Evolutionary conservation across 345 rosid genomes (phyloP), one percentile per base, ranked within the genome.

Genomic region (Cardamine occulta): DNA sequence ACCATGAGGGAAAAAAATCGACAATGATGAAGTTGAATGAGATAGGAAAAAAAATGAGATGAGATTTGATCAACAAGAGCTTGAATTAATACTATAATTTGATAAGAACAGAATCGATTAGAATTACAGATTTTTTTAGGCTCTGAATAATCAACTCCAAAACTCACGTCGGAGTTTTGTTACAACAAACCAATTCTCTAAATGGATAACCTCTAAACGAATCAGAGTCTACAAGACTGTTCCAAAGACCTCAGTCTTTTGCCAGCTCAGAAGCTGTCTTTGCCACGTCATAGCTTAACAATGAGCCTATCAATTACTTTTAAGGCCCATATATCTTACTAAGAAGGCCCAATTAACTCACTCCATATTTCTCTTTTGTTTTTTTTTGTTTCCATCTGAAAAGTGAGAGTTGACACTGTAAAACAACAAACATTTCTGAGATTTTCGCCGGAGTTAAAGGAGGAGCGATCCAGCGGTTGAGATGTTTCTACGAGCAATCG

Each of bases 401-500:
- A 61, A 26, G 47, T 34, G 28, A 7, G 44, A 61, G 66, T 70
- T 76, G 75, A 63, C 60, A 34, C 67, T 66, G 40, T 51, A 3
- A 35, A 66, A 42, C 42, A 49, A 44, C 72, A 70, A 70, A 67
- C 24, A 26, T 35, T 40, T 69, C 71, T 45, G 62, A 49, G 73
- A 72, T 72, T 73, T 73, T 61, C 66, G 74, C 70, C 70, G 63
- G 73, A 75, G 79, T 3, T 55, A 42, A 35, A 29, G 63, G 34
- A 68, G 73, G 23, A 34, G 3, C 26, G 72, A 74, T 73, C 63
- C 70, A 57, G 28, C 44, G 65, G 72, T 7, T 37, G 68, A 74
- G 81, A 93, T 93, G 97, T 93, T 93, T 74, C 76, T 90, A 7
- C 87, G 98, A 5, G 82, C 42, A 83, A 87, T 89, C 79, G 90